Conservation (phyloP, 2,329 filamentous ascomycete genomes). For the Ceratocystis papillata region DNA sequence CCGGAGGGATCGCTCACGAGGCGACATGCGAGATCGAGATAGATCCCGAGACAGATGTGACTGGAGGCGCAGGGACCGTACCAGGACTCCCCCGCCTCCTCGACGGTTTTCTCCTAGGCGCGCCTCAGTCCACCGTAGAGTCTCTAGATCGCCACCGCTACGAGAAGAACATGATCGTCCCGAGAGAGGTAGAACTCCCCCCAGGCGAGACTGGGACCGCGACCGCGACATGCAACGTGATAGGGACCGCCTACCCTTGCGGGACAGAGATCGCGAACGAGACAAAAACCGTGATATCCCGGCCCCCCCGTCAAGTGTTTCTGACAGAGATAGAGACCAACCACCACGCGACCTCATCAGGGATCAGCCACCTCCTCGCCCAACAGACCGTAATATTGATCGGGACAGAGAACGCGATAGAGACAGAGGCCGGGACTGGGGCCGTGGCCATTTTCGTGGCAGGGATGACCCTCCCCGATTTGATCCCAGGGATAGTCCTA, state of each 20-base stretch:
- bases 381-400: slow-evolving; percentile 27
- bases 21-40: slow-evolving; percentile 34
- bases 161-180: slow-evolving; percentile 32
- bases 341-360: slow-evolving; percentile 16
- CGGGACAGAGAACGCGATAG: slow-evolving; percentile 32
- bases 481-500: slow-evolving; percentile 15
- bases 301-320: background rate
- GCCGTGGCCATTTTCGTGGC: slow-evolving; percentile 29
- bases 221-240: slow-evolving; percentile 29
- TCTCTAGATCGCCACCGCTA: slow-evolving; percentile 26
- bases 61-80: slow-evolving; percentile 25
- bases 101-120: slow-evolving; percentile 31
- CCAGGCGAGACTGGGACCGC: slow-evolving; percentile 31
- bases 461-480: slow-evolving; percentile 30
- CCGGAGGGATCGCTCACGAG: slow-evolving; percentile 37
- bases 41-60: slow-evolving; percentile 26
- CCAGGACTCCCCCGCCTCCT: slow-evolving; percentile 31
- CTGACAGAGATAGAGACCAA: slow-evolving; percentile 15
- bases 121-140: slow-evolving; percentile 32
- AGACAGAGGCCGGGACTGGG: slow-evolving; percentile 32
- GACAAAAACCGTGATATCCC: slow-evolving; percentile 26
- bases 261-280: slow-evolving; percentile 28
- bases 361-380: slow-evolving; percentile 11
- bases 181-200: slow-evolving; percentile 34
- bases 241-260: slow-evolving; percentile 14